Evolutionary conservation across 2,329 filamentous ascomycete species (phyloP).

Genomic region (Xylaria arbuscula): DNA sequence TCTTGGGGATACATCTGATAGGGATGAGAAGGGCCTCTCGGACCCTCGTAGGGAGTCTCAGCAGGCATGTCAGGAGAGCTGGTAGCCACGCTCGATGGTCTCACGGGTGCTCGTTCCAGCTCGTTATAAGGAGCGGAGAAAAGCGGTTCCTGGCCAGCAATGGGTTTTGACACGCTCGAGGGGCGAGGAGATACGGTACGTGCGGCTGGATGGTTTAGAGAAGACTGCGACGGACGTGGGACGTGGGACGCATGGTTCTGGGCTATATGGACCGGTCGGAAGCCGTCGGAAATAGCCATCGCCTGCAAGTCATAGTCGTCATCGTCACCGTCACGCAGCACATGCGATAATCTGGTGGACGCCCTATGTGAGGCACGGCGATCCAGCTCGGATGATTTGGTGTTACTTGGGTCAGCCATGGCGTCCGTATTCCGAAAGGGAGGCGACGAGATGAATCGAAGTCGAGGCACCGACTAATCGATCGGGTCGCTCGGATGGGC

Average conservation of each 20-base stretch:
- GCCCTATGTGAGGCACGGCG: slow-evolving; percentile 57
- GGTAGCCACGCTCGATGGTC: slow-evolving; percentile 52
- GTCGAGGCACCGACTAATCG: slow-evolving; percentile 35
- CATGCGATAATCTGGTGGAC: slow-evolving; percentile 54
- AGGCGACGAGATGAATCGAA: slow-evolving; percentile 30
- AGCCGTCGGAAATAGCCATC: slow-evolving; percentile 59
- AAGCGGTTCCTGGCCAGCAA: slow-evolving; percentile 60
- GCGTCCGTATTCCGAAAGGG: slow-evolving; percentile 33
- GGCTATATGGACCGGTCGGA: slow-evolving; percentile 46
- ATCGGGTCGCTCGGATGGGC: slow-evolving; percentile 35
- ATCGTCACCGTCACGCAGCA: slow-evolving; percentile 52
- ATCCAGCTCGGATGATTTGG: slow-evolving; percentile 55
- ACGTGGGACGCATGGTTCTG: slow-evolving; percentile 40
- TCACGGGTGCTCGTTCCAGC: slow-evolving; percentile 40
- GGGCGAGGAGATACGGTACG: slow-evolving; percentile 53
- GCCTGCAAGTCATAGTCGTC: slow-evolving; percentile 62
- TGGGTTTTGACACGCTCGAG: slow-evolving; percentile 68
- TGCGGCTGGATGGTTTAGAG: slow-evolving; percentile 39
- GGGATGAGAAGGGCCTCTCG: slow-evolving; percentile 81
- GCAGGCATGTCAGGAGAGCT: slow-evolving; percentile 55
- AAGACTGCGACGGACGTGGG: slow-evolving; percentile 41
- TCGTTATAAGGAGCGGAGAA: slow-evolving; percentile 66
- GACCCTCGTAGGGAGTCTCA: slow-evolving; percentile 75
- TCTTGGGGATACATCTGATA: slow-evolving; percentile 87
- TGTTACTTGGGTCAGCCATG: slow-evolving; percentile 56